These are phyloP conservation scores for Cajanus cajan DNA, from an alignment of 306 rosid genomes.

Conservation along the genomic window DNA sequence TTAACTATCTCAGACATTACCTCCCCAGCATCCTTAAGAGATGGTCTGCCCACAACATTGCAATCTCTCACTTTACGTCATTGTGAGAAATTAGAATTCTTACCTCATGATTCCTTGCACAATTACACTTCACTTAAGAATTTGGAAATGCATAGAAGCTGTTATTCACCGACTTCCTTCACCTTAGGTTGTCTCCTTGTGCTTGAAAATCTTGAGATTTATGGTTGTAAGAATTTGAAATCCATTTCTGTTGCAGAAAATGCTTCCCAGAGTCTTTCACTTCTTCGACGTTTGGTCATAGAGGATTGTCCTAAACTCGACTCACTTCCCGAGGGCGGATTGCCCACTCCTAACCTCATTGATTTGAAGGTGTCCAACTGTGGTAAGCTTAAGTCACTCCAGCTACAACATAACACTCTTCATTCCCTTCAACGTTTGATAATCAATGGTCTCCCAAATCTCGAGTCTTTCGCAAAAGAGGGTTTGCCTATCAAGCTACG, in stretches of 20 bases:
- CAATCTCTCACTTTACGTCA: not conserved
- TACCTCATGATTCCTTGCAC: not conserved
- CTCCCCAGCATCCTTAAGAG: not conserved
- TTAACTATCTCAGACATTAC: not conserved
- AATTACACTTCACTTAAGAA: slow-evolving; percentile 10
- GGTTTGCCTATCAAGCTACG: slow-evolving; percentile 10
- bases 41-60: slow-evolving; percentile 14
- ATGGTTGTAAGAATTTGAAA: not conserved
- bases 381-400: not conserved
- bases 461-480: not conserved
- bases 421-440: not conserved
- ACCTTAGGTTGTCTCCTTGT: not conserved
- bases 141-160: not conserved
- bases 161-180: slow-evolving; percentile 10
- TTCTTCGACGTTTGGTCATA: not conserved
- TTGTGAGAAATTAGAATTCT: slow-evolving; percentile 11
- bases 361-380: rapidly evolving
- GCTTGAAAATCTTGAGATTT: slow-evolving; percentile 3
- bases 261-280: not conserved
- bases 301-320: not conserved
- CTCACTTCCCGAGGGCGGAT: not conserved
- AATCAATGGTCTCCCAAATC: too few relatives aligned
- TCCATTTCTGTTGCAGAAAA: not conserved
- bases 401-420: not conserved
- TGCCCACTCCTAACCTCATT: not conserved